phyloP scores from a whole-genome alignment of 1,284 basidiomycete species.

The Flammula alnicola region DNA sequence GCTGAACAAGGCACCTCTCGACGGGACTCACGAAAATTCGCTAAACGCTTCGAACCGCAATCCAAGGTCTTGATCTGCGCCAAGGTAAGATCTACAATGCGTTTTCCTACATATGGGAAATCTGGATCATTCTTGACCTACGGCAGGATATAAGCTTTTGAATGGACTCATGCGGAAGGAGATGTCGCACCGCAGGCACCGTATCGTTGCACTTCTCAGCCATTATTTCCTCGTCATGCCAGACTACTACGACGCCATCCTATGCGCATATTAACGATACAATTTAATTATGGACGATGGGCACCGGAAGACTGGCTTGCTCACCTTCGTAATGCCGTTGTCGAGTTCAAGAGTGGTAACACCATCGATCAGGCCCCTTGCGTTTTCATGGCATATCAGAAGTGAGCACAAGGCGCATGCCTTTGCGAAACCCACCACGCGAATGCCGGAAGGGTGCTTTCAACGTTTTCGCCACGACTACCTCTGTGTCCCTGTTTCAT shows the following conservation, averaged over 20 bases:
- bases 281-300: no score
- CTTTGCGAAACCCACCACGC: constrained; percentile 59
- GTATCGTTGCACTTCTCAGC: constrained; percentile 72
- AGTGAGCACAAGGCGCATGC: constrained; percentile 5
- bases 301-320: constrained; percentile 17
- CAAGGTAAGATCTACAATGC: constrained; percentile 75
- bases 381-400: constrained; percentile 1
- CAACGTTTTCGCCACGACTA: constrained; percentile 72
- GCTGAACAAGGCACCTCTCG: background rate
- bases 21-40: constrained; percentile 58
- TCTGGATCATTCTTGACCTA: constrained; percentile 59
- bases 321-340: constrained; percentile 73
- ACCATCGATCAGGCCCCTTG: constrained; percentile 73
- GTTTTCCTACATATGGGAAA: constrained; percentile 77
- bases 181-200: constrained; percentile 51
- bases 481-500: constrained; percentile 72
- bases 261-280: constrained; percentile 35
- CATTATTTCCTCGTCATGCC: constrained; percentile 76
- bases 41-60: constrained; percentile 72
- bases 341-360: constrained; percentile 79
- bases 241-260: constrained; percentile 78
- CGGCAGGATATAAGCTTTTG: constrained; percentile 3
- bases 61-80: constrained; percentile 79
- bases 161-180: background rate
- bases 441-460: constrained; percentile 73